Base-by-base conservation (phyloP, 2,329 filamentous ascomycete genomes). In the Magnaporthiopsis rhizophila region DNA sequence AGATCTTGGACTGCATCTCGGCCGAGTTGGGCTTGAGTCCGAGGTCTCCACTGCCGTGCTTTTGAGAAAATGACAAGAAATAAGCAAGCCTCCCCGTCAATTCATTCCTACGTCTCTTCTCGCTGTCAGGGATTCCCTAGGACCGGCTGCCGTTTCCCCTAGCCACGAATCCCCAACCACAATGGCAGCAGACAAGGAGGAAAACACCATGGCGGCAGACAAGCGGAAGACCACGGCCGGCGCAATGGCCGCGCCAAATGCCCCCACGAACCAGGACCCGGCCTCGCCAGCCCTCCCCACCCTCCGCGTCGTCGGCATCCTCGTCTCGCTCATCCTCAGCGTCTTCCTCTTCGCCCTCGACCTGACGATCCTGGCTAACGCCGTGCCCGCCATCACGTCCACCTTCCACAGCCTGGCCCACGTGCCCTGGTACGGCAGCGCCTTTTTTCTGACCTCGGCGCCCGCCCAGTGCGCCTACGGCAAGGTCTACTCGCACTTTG, bases 391-490 rank as follows among this genome's bases (percentile, higher is more conserved):
- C 30, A 63, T 63, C 32, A 63, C 62, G 36, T 38, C 53, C 21
- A 53, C 36, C 18, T 63, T 63, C 56, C 32, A 58, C 30, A 67
- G 66, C 18, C 64, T 68, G 0, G 13, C 62, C 5, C 67, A 70
- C 13, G 66, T 70, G 6, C 67, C 66, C 4, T 71, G 69, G 68
- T 72, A 72, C 58, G 63, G 61, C 8, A 67, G 62, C 34, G 68
- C 67, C 26, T 73, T 69, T 36, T 58, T 64, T 1, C 56, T 65
- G 3, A 63, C 62, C 62, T 83, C 79, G 66, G 77, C 79, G 62
- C 77, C 80, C 21, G 69, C 84, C 2, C 81, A 83, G 62, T 81
- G 81, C 2, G 74, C 84, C 12, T 77, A 78, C 0, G 83, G 82
- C 1, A 84, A 80, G 68, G 64, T 84, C 0, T 85, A 83, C 66